Conservation (phyloP, 306 rosid species). For the Prosopis cineraria region DNA sequence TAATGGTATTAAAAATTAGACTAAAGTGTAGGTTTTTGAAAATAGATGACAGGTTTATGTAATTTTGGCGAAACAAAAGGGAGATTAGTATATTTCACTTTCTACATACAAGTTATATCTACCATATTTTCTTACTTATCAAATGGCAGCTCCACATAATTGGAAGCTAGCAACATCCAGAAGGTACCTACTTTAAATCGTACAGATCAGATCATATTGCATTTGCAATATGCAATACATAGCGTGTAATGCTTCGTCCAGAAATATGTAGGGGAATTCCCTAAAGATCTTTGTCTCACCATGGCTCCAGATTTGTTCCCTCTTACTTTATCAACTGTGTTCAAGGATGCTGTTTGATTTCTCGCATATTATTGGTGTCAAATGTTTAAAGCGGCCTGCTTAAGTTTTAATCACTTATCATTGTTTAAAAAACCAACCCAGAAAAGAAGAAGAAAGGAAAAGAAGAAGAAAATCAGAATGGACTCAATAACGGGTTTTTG, state of each 20-base stretch:
- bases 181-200: slow-evolving; percentile 89
- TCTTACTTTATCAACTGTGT: slow-evolving; percentile 57
- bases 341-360: slow-evolving; percentile 67
- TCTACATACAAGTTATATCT: too few species aligned
- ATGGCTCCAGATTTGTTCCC: slow-evolving; percentile 55
- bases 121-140: too few species aligned
- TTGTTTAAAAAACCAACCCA: too few species aligned
- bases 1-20: too few species aligned
- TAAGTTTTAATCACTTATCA: slow-evolving; percentile 17
- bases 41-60: too few species aligned
- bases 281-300: slow-evolving; percentile 52
- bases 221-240: slow-evolving; percentile 66
- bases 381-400: slow-evolving; percentile 16
- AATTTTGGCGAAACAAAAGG: too few species aligned
- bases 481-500: too few species aligned
- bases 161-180: slow-evolving; percentile 99
- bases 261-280: slow-evolving; percentile 61
- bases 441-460: too few species aligned
- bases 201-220: slow-evolving; percentile 58
- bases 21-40: too few species aligned
- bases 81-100: too few species aligned
- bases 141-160: slow-evolving; percentile 94
- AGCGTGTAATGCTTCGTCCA: slow-evolving; percentile 71
- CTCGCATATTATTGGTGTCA: slow-evolving; percentile 57
- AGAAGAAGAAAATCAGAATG: too few species aligned